Base-by-base conservation (phyloP, 805 yeast species). In the Candida ficus region DNA sequence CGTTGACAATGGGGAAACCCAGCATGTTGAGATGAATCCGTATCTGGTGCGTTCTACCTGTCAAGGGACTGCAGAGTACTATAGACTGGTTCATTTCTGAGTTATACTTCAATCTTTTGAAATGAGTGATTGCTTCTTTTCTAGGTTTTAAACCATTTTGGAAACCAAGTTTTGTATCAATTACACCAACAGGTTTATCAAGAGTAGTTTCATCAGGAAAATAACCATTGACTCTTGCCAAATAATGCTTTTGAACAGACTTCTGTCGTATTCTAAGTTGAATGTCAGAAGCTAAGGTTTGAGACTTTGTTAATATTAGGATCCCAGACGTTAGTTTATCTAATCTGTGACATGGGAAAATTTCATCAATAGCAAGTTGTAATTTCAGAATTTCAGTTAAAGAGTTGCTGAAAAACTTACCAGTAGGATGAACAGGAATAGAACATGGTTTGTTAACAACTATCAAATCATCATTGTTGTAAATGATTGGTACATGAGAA, bases 41-140 rank as follows among this genome's bases (percentile, higher is more conserved):
- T 32, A 93, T 89, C 58, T 93, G 99, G 59, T 93, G 99, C 0
- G 97, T 88, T 54, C 99, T 70, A 0, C 99, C 99, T 0, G 99
- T 91, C 11, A 76, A 63, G 1, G 99, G 99, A 41, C 67, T 73
- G 60, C 98, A 91, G 37, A 78, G 69, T 4, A 93, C 96, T 22
- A 93, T 68, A 3, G 56, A 50, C 19, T 52, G 43, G 22, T 54
- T 35, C 5, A 40, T 19, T 8, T 21, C 20, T 7, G 29, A 6
- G 20, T 38, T 38, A 23, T 46, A 46, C n/a, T 22, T 29, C 13
- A 43, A 11, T 5, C 77, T 60, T 60, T 16, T 53, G 67, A 51
- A 70, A 56, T 1, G 83, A 75, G 61, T 90, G 87, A 54, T 72
- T 85, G n/a, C 84, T 72, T 0, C 87, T 61, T 35, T 93, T 64